Conservation (phyloP, 164 flowering plant species). For the Macadamia integrifolia region DNA sequence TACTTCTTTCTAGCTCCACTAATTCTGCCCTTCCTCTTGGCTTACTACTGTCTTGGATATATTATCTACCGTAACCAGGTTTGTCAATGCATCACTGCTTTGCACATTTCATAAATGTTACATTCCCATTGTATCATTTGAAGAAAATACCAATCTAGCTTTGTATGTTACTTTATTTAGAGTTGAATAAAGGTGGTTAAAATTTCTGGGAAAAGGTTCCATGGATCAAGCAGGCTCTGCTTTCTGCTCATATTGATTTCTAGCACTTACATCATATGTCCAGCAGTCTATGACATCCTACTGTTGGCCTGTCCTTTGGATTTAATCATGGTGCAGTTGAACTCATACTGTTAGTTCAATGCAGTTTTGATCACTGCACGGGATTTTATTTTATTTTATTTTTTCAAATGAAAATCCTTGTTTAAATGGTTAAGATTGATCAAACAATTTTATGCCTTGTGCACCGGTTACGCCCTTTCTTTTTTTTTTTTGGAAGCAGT, state of each 20-base stretch:
- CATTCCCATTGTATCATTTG: not conserved
- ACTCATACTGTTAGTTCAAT: too few species aligned
- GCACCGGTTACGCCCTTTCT: too few species aligned
- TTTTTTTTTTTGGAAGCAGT: not conserved
- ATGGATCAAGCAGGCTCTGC: not conserved
- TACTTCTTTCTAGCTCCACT: constrained; percentile 86
- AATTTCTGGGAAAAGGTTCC: not conserved
- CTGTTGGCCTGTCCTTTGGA: too few species aligned
- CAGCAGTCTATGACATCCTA: too few species aligned
- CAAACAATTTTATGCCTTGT: too few species aligned
- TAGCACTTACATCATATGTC: too few species aligned
- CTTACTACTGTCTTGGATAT: constrained; percentile 68
- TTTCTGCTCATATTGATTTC: too few species aligned
- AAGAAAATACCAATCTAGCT: not conserved
- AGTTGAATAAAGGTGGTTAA: not conserved
- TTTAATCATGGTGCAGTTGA: too few species aligned
- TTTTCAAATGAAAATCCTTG: too few species aligned
- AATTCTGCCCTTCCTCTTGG: constrained; percentile 79
- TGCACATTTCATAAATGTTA: not conserved
- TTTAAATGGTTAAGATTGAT: too few species aligned
- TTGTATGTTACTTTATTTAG: not conserved
- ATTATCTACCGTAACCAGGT: constrained; percentile 90
- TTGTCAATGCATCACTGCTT: constrained; percentile 11
- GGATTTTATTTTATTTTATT: too few species aligned
- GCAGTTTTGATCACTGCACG: too few species aligned